Base-by-base conservation (phyloP, 2,329 filamentous ascomycete genomes). In the Aspergillus phoenicis region DNA sequence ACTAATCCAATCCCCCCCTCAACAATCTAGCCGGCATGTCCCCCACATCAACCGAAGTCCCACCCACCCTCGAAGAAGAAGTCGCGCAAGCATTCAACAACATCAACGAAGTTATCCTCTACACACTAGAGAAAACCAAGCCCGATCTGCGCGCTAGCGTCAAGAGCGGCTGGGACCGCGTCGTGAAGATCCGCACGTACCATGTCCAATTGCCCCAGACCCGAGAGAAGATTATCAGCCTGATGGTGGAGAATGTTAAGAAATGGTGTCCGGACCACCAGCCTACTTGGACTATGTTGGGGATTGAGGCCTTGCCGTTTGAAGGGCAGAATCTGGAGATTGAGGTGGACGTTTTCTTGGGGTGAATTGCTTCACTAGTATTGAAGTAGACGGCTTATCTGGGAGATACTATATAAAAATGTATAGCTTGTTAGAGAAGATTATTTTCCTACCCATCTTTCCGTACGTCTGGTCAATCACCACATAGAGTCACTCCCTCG, bases 41-140 rank as follows among this genome's bases (percentile, higher is more conserved):
- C 8, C 52, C 52, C 10, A 55, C 52, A 24, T 55, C 38, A 15
- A 55, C 52, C 8, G 17, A 20, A 10, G 43, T 55, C 8, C 52
- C 52, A 4, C n/a, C 52, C 3, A 55, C 52, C 4, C 24, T 55
- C 7, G 38, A 45, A 45, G 52, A 55, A 20, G 52, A 55, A 55
- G 52, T 56, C 41, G 39, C 53, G 6, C 53, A 47, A 22, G 39
- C 53, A n/a, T 56, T 56, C 53, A 33, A 7, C 53, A 56, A 56
- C 39, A 56, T 56, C 39, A 47, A 56, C 53, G 53, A 56, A 45
- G 53, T 56, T 8, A 56, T 56, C 53, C 26, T 56, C 8, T 56
- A 56, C 39, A 33, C 53, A 2, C 26, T 56, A 26, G 53, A 56
- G 22, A 39, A 45, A 45, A 28, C 39, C 15, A 39, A 26, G 8